Base-by-base conservation (phyloP, 345 rosid species). In the Kandelia obovata region DNA sequence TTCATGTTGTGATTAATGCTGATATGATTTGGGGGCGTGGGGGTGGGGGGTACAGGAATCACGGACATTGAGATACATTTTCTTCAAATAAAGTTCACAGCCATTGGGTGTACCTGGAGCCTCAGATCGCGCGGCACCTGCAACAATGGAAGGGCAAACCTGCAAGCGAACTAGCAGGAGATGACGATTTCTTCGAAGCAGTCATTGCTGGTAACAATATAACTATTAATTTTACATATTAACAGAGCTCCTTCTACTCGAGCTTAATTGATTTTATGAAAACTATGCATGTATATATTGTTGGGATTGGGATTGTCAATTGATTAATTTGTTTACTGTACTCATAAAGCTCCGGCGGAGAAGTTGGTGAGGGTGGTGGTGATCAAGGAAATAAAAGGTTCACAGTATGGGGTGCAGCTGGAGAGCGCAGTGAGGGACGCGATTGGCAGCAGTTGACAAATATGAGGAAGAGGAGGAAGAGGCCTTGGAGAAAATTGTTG, bases 51-150 rank as follows among this genome's bases (percentile, higher is more conserved):
- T 31, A 62, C 86, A 92, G 98, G 98, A 53, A 79, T 93, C 51
- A 93, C 98, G 23, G 97, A 93, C 67, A 84, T 93, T 10, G 98
- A 91, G 79, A 91, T 93, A 56, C 98, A 91, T 67, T 93, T 91
- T 71, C 88, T 93, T 21, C 98, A 93, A 65, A 90, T 93, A 65
- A 91, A 93, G 87, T 89, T 89, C 81, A 93, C 98, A 0, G 97
- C 96, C 1, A 89, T 93, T 23, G 97, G 52, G 97, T 91, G 70
- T 93, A 89, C 83, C 52, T 86, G 63, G 98, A 93, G 13, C 88
- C 90, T 57, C 90, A 85, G 64, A 70, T 89, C 51, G 79, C 82
- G 21, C 49, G 34, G 0, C 87, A 86, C 75, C 82, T 93, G 49
- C 86, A 69, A 51, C 73, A 79, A 46, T 93, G 98, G 97, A 88